phyloP scores from a whole-genome alignment of 257 asterid species.

The Solanum sejunctum region DNA sequence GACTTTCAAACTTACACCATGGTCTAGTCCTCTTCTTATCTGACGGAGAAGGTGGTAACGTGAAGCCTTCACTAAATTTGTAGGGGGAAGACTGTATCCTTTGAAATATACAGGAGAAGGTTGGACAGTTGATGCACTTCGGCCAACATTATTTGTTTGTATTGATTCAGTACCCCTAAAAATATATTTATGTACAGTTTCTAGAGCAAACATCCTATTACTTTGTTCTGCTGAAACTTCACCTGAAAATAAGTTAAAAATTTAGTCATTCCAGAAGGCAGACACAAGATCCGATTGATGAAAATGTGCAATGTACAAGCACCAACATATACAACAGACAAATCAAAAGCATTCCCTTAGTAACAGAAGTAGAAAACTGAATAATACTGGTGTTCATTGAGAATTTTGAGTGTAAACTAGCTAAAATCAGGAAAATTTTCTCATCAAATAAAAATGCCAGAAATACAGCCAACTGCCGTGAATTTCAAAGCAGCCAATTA shows the following conservation, averaged over 20 bases:
- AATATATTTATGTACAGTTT: conserved; percentile 4
- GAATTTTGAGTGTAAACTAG: neutral
- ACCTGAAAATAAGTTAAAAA: conserved; percentile 32
- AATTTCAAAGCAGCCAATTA: neutral
- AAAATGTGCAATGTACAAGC: neutral
- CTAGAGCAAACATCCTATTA: conserved; percentile 18
- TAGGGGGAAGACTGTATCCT: conserved; percentile 83
- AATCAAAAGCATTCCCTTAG: neutral
- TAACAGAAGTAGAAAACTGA: neutral
- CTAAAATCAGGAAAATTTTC: neutral
- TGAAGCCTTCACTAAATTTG: conserved; percentile 80
- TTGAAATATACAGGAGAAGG: conserved; percentile 38
- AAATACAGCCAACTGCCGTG: neutral
- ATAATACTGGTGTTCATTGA: neutral
- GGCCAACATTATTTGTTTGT: conserved; percentile 4
- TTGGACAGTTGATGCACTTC: conserved; percentile 11
- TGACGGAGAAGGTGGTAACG: conserved; percentile 89
- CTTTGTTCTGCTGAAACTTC: conserved; percentile 39
- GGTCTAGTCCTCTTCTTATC: conserved; percentile 90
- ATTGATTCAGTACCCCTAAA: conserved; percentile 1
- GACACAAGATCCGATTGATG: neutral
- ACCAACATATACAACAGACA: neutral
- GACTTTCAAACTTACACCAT: conserved; percentile 56
- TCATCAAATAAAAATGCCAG: neutral
- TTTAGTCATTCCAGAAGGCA: neutral